Conservation (phyloP, 2,329 filamentous ascomycete genomes). For the Alternaria triticina region DNA sequence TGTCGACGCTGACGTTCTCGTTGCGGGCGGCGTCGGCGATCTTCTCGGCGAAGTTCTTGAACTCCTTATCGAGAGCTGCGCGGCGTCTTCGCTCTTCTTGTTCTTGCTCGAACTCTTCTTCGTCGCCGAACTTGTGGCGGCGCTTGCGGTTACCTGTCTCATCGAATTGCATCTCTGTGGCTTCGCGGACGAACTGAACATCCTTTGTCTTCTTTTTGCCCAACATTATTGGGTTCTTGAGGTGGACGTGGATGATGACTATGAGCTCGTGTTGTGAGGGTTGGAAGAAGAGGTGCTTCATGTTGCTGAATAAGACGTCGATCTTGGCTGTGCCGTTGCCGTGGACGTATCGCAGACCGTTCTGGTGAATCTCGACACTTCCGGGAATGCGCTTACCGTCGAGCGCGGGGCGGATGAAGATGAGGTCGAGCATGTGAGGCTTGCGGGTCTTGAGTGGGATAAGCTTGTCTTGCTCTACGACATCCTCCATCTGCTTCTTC, state of each 20-base stretch:
- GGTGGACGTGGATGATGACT: slow-evolving; percentile 96
- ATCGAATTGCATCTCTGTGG: slow-evolving; percentile 97
- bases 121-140: slow-evolving; percentile 96
- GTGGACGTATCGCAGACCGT: slow-evolving; percentile 92
- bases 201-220: slow-evolving; percentile 99
- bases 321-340: slow-evolving; percentile 80
- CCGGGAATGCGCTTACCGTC: slow-evolving; percentile 97
- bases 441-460: slow-evolving; percentile 93
- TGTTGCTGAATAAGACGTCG: slow-evolving; percentile 96
- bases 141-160: slow-evolving; percentile 98
- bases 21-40: slow-evolving; percentile 94
- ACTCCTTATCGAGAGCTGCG: slow-evolving; percentile 91
- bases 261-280: slow-evolving; percentile 95
- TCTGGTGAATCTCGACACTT: slow-evolving; percentile 96
- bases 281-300: slow-evolving; percentile 98
- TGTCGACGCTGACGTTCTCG: slow-evolving; percentile 90
- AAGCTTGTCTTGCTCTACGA: slow-evolving; percentile 98
- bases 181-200: slow-evolving; percentile 97
- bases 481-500: slow-evolving; percentile 99
- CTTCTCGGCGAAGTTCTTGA: slow-evolving; percentile 96
- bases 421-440: slow-evolving; percentile 87
- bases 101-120: slow-evolving; percentile 98
- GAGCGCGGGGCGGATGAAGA: slow-evolving; percentile 93
- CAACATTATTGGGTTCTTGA: slow-evolving; percentile 97
- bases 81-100: slow-evolving; percentile 93